Evolutionary conservation across 495 filamentous ascomycete species (phyloP).

Genomic region (Endocarpon pusillum): DNA sequence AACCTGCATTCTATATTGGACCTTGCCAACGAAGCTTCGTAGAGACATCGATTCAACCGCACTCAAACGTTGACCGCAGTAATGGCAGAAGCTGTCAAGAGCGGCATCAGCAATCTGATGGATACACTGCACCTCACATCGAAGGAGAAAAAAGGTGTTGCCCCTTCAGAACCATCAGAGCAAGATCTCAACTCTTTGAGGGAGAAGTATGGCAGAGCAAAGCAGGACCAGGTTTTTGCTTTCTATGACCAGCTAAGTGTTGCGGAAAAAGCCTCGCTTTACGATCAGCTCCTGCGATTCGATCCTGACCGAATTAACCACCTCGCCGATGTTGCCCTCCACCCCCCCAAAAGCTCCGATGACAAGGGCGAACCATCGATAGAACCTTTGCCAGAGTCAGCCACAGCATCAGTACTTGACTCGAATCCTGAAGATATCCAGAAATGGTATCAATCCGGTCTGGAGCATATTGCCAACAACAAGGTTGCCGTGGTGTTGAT

Average conservation of each 20-base stretch:
- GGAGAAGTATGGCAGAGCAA: conserved; percentile 59
- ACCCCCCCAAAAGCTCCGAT: conserved; percentile 42
- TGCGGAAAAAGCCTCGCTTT: conserved; percentile 61
- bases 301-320: conserved; percentile 71
- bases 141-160: conserved; percentile 17
- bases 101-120: conserved; percentile 39
- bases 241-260: conserved; percentile 67
- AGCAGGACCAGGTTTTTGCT: conserved; percentile 79
- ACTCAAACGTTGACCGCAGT: too few relatives aligned
- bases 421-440: conserved; percentile 64
- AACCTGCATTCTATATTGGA: too few relatives aligned
- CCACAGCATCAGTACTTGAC: conserved; percentile 81
- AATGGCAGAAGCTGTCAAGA: conserved; percentile 30
- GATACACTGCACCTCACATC: conserved; percentile 34
- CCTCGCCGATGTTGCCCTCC: conserved; percentile 61
- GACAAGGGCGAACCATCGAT: conserved; percentile 38
- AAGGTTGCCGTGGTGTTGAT: conserved; percentile 92
- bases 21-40: too few relatives aligned
- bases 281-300: conserved; percentile 63
- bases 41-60: too few relatives aligned
- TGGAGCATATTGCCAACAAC: conserved; percentile 72
- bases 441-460: conserved; percentile 68
- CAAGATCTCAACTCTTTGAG: conserved; percentile 59
- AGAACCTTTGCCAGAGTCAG: conserved; percentile 80
- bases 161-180: conserved; percentile 47